A percentile compares a stretch with the other conserved stretches of the same genome.
phyloP scores from a whole-genome alignment of 2,329 filamentous ascomycete species.

The Diaporthe caulivora region DNA sequence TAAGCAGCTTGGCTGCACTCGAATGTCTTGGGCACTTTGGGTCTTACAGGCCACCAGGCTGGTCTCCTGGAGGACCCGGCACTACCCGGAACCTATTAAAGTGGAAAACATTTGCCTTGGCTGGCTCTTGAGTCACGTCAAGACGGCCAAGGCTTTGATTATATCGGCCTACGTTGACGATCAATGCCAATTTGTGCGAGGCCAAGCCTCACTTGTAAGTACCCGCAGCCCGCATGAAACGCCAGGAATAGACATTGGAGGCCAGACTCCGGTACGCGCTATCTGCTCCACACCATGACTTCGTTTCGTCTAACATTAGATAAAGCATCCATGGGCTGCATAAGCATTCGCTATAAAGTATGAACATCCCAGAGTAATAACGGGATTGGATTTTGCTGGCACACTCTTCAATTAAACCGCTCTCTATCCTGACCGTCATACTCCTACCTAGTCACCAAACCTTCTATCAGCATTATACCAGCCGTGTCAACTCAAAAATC shows the following conservation, averaged over 20 bases:
- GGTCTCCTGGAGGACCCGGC: slow-evolving; percentile 7
- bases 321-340: not conserved
- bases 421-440: not conserved
- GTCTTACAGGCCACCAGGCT: slow-evolving; percentile 11
- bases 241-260: slow-evolving; percentile 9
- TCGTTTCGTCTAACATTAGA: slow-evolving; percentile 2
- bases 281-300: slow-evolving; percentile 9
- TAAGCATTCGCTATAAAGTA: not conserved
- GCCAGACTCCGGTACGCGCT: slow-evolving; percentile 1
- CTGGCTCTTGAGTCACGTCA: slow-evolving; percentile 13
- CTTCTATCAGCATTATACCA: not conserved
- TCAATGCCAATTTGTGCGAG: slow-evolving; percentile 14
- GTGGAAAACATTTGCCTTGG: slow-evolving; percentile 2
- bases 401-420: not conserved
- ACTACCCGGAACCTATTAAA: slow-evolving; percentile 15
- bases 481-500: not conserved
- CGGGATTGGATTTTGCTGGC: fast-evolving
- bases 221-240: slow-evolving; percentile 22
- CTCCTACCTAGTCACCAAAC: no score
- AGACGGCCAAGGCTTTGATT: slow-evolving; percentile 26
- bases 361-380: not conserved
- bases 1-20: slow-evolving; percentile 26
- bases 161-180: slow-evolving; percentile 13
- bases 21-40: slow-evolving; percentile 16
- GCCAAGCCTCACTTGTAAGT: slow-evolving; percentile 20